Conservation (phyloP, 2,329 filamentous ascomycete species). For the Pseudogymnoascus verrucosus region DNA sequence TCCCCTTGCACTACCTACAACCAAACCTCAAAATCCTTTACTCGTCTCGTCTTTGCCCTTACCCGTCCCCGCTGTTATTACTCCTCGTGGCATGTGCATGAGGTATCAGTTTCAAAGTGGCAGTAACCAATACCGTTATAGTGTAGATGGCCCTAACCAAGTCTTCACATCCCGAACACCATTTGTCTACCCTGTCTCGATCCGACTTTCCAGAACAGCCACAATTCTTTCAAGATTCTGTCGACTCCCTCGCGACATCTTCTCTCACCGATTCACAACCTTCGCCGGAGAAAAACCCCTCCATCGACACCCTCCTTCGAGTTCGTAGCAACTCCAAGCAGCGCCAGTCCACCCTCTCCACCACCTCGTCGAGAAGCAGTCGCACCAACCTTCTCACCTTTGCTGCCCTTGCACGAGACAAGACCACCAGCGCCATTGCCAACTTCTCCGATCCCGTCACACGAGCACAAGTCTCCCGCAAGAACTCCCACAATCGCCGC, state of each 20-base stretch:
- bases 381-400: slow-evolving; percentile 23
- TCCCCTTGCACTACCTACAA: neutral
- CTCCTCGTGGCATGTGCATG: slow-evolving; percentile 3
- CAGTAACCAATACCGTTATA: slow-evolving; percentile 7
- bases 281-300: neutral
- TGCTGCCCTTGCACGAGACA: slow-evolving; percentile 26
- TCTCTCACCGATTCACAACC: neutral
- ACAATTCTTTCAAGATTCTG: neutral
- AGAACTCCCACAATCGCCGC: neutral
- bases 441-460: slow-evolving; percentile 18
- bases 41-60: neutral
- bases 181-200: neutral
- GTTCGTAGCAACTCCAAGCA: slow-evolving; percentile 15
- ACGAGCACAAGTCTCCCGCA: neutral
- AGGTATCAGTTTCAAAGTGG: neutral
- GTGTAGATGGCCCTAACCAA: slow-evolving; percentile 12
- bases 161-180: slow-evolving; percentile 2
- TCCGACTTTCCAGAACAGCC: neutral
- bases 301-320: slow-evolving; percentile 7
- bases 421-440: slow-evolving; percentile 25
- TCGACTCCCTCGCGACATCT: neutral
- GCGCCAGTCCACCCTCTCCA: slow-evolving; percentile 22
- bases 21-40: neutral
- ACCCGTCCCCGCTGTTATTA: neutral
- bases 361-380: slow-evolving; percentile 19